Evolutionary conservation across 2,329 filamentous ascomycete species (phyloP).

Genomic region (Rhexocercosporidium sp.): DNA sequence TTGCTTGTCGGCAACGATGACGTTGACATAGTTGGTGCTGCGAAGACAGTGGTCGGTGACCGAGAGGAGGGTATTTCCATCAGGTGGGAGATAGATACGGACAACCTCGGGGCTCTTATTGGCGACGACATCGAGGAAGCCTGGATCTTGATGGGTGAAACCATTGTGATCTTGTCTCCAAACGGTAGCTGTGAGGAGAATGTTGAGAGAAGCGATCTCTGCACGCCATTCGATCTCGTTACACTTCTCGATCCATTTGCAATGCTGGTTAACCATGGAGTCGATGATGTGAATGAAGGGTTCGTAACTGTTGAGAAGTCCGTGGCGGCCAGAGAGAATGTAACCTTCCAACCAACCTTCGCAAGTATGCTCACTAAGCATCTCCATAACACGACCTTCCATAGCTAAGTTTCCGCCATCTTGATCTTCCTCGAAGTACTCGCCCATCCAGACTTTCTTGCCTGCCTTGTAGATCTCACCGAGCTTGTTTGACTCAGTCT

Average conservation of each 20-base stretch:
- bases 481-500: slow-evolving; percentile 83
- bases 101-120: slow-evolving; percentile 83
- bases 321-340: slow-evolving; percentile 74
- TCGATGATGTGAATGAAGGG: slow-evolving; percentile 85
- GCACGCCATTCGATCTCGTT: slow-evolving; percentile 79
- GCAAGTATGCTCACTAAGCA: slow-evolving; percentile 80
- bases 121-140: slow-evolving; percentile 78
- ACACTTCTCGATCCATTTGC: slow-evolving; percentile 85
- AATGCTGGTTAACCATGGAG: slow-evolving; percentile 86
- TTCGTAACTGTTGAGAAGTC: slow-evolving; percentile 81
- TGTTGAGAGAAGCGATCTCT: slow-evolving; percentile 77
- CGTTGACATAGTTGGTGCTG: slow-evolving; percentile 80
- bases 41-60: slow-evolving; percentile 78
- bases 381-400: slow-evolving; percentile 79
- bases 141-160: slow-evolving; percentile 81
- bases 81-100: slow-evolving; percentile 80
- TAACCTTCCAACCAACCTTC: slow-evolving; percentile 86
- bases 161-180: slow-evolving; percentile 87
- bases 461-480: slow-evolving; percentile 72
- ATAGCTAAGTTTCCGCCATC: slow-evolving; percentile 76
- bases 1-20: slow-evolving; percentile 81
- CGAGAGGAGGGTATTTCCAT: slow-evolving; percentile 78
- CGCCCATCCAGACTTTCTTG: slow-evolving; percentile 82
- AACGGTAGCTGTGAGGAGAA: slow-evolving; percentile 77
- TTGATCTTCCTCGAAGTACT: slow-evolving; percentile 76